Evolutionary conservation across 352 stramenopile species (phyloP).

Genomic region (Globisporangium paddicum): DNA sequence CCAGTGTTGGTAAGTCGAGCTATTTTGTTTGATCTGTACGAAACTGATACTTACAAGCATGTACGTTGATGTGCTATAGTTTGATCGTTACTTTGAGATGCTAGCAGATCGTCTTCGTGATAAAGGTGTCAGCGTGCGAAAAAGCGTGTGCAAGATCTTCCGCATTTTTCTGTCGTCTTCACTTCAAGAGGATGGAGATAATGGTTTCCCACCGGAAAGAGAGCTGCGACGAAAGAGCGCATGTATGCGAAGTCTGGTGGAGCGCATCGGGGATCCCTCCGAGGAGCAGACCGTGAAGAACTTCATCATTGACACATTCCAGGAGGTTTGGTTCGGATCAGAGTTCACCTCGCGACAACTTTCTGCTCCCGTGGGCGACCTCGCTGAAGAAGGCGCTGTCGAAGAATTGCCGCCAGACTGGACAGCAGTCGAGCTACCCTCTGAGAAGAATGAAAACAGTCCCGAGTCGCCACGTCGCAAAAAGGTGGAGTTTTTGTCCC

Average conservation of each 20-base stretch:
- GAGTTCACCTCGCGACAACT: constrained; percentile 44
- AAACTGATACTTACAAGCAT: background rate
- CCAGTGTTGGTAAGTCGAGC: constrained; percentile 53
- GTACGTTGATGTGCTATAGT: constrained; percentile 26
- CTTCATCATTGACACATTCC: constrained; percentile 82
- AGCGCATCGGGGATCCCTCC: constrained; percentile 60
- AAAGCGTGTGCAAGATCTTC: constrained; percentile 84
- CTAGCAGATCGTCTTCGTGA: constrained; percentile 69
- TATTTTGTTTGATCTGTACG: background rate
- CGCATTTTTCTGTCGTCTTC: constrained; percentile 34
- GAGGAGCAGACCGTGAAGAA: constrained; percentile 82
- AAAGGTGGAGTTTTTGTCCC: constrained; percentile 41
- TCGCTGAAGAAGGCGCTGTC: constrained; percentile 23
- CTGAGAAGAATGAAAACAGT: constrained; percentile 1
- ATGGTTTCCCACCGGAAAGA: constrained; percentile 14
- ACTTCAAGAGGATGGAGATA: background rate
- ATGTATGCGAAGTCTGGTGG: constrained; percentile 72
- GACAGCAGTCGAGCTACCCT: constrained; percentile 18
- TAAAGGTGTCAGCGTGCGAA: constrained; percentile 82
- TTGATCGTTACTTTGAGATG: constrained; percentile 79
- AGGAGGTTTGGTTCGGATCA: constrained; percentile 82
- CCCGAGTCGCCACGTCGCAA: background rate
- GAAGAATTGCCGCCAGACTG: constrained; percentile 48
- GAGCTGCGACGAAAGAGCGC: constrained; percentile 49
- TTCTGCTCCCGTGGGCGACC: constrained; percentile 22